Percentiles rank a stretch among this genome's conserved stretches.
phyloP scores from a whole-genome alignment of 208 protist genomes.

The Acanthamoeba lugdunensis region DNA sequence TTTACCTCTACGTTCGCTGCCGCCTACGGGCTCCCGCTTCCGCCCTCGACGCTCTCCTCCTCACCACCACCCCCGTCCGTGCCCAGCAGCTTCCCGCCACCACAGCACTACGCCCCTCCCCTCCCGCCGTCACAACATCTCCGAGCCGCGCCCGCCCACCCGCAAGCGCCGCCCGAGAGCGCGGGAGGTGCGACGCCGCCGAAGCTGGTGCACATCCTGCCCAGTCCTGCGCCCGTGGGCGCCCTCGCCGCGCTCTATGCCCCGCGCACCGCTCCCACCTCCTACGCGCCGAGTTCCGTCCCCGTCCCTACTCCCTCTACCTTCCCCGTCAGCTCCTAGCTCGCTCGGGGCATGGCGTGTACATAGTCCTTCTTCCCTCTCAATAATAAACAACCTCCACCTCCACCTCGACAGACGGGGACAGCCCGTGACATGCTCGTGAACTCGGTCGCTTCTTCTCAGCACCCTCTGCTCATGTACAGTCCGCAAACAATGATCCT shows the following conservation, averaged over 20 bases:
- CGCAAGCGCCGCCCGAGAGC: neutral
- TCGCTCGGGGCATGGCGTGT: neutral
- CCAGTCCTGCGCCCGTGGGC: neutral
- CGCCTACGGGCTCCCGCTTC: neutral
- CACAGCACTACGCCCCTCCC: neutral
- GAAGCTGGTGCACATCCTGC: constrained; percentile 6
- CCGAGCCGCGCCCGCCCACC: neutral
- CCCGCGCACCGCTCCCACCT: neutral
- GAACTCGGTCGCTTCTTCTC: too few species aligned
- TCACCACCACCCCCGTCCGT: neutral
- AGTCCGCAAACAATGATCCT: too few species aligned
- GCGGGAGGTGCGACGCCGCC: neutral
- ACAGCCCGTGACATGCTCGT: too few species aligned
- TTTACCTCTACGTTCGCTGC: neutral
- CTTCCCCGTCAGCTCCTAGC: neutral
- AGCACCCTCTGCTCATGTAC: too few species aligned
- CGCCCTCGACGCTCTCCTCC: neutral
- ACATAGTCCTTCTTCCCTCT: neutral
- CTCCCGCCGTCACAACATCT: neutral
- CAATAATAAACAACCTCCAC: too few species aligned
- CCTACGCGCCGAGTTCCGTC: neutral
- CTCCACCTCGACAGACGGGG: too few species aligned
- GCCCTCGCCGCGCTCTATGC: neutral
- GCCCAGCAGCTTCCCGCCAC: neutral
- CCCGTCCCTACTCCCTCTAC: neutral